Base-by-base conservation (phyloP, 805 yeast species). In the Ogataea naganishii region DNA sequence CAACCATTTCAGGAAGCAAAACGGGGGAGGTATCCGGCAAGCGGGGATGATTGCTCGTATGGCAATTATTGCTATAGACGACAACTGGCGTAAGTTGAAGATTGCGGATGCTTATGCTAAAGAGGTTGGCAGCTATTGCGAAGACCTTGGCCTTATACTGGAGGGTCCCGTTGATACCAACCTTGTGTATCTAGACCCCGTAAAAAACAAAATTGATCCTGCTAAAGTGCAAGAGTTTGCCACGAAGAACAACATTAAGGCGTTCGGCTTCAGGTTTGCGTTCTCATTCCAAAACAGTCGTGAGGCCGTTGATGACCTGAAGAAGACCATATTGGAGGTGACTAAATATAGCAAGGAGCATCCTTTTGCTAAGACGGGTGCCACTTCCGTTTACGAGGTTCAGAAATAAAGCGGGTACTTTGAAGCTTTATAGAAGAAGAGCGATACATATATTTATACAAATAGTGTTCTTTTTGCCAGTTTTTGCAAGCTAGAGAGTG, bases 1-100 rank as follows among this genome's bases (percentile, higher is more conserved):
- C 24, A 78, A 75, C 51, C 94, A 86, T 58, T 80, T 86, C 62
- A 80, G 82, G 43, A 88, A 88, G 48, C 96, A 88, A 59, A 72
- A 74, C 40, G 96, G 96, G 49, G 96, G 96, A 43, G 96, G 96
- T 40, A 74, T 88, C 29, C 69, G 96, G 51, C 96, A 88, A 60
- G 66, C 80, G 22, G 96, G 96, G 33, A 58, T 83, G 56, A 65
- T 88, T 45, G 64, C 89, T 5, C 65, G 72, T 32, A 86, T 88
- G 82, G 96, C 94, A 3, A 52, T 65, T n/a, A 64, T 67, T 30
- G 94, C 94, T 16, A 64, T 88, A 31, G 76, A 81, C 32, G 77
- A 79, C 39, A 81, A n/a, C 47, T 75, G 81, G 61, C 60, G 72
- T 19, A 67, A 73, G 32, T 62, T 77, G 47, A 47, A 49, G 27